Conservation (phyloP, 768 basidiomycete genomes). For the Lentinula aciculospora region DNA sequence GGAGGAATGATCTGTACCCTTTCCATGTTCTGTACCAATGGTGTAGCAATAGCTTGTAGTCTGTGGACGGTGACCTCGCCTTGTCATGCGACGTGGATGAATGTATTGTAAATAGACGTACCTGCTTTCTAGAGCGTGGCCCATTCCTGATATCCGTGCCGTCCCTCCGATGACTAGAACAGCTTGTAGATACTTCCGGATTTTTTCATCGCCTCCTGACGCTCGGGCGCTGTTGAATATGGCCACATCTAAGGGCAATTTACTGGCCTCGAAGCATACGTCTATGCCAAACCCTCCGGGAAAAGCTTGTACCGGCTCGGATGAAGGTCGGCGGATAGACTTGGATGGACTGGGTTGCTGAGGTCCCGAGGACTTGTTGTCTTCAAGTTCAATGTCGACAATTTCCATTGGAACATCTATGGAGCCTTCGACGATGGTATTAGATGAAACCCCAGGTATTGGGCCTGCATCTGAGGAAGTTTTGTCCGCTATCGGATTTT, state of each 20-base stretch:
- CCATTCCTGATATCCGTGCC: constrained; percentile 75
- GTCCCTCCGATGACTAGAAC: constrained; percentile 87
- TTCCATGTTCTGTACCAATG: constrained; percentile 77
- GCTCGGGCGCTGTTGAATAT: constrained; percentile 91
- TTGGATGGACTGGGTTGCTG: constrained; percentile 15
- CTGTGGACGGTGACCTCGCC: constrained; percentile 27
- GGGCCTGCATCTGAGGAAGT: not conserved
- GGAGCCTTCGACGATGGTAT: constrained; percentile 8
- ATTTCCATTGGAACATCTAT: constrained; percentile 34
- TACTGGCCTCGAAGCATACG: constrained; percentile 79
- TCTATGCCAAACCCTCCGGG: constrained; percentile 60
- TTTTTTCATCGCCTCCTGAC: constrained; percentile 83
- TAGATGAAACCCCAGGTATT: not conserved
- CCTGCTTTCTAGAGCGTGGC: constrained; percentile 86
- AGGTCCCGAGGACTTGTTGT: constrained; percentile 24
- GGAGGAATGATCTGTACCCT: constrained; percentile 92
- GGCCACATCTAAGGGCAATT: constrained; percentile 87
- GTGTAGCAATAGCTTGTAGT: constrained; percentile 79
- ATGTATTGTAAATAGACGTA: constrained; percentile 22
- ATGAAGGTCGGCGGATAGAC: constrained; percentile 14
- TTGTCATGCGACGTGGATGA: not conserved
- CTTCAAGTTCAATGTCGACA: constrained; percentile 45
- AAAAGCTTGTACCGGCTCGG: constrained; percentile 21
- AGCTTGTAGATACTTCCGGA: constrained; percentile 82
- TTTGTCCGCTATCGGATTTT: not conserved